A percentile compares a stretch with the other conserved stretches of the same genome.
Evolutionary conservation across 2,329 filamentous ascomycete species (phyloP).

Genomic region (Fusarium haematococcum): DNA sequence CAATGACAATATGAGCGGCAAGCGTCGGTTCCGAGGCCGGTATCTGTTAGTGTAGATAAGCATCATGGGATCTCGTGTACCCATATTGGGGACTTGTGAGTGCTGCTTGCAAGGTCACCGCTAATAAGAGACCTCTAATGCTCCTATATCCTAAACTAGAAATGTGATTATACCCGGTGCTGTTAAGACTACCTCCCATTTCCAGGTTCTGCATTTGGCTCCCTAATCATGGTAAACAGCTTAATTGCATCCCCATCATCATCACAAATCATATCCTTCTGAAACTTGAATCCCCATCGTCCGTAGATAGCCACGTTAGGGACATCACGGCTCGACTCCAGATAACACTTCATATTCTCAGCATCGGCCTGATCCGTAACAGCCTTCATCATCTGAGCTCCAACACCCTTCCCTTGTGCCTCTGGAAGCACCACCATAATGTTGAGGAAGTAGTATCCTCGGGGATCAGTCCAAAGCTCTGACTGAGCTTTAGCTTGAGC

Average conservation of each 20-base stretch:
- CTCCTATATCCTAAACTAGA: no score
- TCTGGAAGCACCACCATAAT: conserved; percentile 77
- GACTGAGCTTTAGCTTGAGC: conserved; percentile 71
- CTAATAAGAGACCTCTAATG: not conserved
- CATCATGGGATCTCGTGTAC: not conserved
- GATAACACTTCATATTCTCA: conserved; percentile 74
- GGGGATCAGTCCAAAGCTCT: conserved; percentile 72
- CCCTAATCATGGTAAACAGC: conserved; percentile 62
- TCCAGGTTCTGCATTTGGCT: not conserved
- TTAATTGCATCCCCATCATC: conserved; percentile 69
- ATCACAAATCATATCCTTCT: conserved; percentile 74
- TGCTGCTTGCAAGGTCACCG: not conserved
- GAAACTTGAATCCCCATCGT: conserved; percentile 74
- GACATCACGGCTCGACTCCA: conserved; percentile 75
- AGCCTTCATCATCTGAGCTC: conserved; percentile 71
- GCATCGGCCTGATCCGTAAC: conserved; percentile 73
- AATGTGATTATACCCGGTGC: accelerated
- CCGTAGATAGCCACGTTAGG: conserved; percentile 80
- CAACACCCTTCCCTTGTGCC: conserved; percentile 75
- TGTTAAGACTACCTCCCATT: not conserved
- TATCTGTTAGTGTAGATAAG: not conserved
- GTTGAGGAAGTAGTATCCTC: conserved; percentile 82
- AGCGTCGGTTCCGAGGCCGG: not conserved
- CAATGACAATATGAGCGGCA: not conserved
- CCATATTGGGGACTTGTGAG: not conserved